These are phyloP conservation scores for Aspergillus versicolor DNA, from an alignment of 2,329 filamentous ascomycete species.

Conservation along the genomic window DNA sequence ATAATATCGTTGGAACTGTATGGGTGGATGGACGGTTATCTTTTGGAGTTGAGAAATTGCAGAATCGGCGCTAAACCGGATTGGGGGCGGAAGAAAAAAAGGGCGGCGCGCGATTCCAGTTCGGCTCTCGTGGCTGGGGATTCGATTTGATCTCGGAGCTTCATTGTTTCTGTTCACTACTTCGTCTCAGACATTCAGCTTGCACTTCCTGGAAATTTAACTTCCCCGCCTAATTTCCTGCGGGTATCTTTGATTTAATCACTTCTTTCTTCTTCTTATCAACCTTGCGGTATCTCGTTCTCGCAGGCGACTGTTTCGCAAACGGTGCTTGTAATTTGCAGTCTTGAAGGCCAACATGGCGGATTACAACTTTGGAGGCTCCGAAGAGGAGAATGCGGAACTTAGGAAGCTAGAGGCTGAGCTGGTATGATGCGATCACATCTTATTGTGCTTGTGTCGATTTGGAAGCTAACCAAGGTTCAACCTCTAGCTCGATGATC, in stretches of 20 bases:
- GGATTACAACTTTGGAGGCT: constrained; percentile 71
- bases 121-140: constrained; percentile 11
- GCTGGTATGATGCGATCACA: constrained; percentile 60
- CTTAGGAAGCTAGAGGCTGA: constrained; percentile 75
- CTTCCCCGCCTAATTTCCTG: neutral
- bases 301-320: neutral
- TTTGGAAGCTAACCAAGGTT: constrained; percentile 9
- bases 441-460: neutral
- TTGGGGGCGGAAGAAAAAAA: constrained; percentile 20
- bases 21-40: neutral
- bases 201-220: neutral
- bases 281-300: neutral
- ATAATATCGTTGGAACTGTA: neutral
- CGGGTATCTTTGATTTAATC: neutral
- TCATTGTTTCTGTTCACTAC: neutral
- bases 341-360: constrained; percentile 53
- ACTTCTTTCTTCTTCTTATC: neutral
- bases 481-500: constrained; percentile 58
- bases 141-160: neutral
- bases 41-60: constrained; percentile 17
- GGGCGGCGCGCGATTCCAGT: constrained; percentile 8
- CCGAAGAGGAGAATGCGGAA: constrained; percentile 79
- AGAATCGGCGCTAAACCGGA: constrained; percentile 21
- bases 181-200: neutral
- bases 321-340: neutral